A percentile compares a stretch with the other conserved stretches of the same genome.
Evolutionary conservation across 805 yeast species (phyloP).

Genomic region (Metschnikowia drakensbergensis): DNA sequence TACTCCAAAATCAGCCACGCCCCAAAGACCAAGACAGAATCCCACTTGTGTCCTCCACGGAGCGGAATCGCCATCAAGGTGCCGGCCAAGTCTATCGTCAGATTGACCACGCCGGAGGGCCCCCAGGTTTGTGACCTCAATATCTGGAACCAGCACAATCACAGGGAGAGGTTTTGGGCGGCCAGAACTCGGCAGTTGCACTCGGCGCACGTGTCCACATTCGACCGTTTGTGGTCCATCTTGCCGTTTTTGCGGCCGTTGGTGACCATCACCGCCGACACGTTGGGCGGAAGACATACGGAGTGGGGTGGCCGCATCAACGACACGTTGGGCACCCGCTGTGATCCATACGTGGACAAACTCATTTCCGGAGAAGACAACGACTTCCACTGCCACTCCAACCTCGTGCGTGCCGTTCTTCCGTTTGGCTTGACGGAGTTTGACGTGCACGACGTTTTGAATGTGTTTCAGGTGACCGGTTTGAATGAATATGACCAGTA

Average conservation of each 20-base stretch:
- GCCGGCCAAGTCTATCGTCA: conserved; percentile 56
- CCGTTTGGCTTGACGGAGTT: conserved; percentile 61
- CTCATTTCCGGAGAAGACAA: conserved; percentile 60
- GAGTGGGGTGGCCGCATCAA: conserved; percentile 66
- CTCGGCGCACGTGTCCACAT: conserved; percentile 57
- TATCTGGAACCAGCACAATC: conserved; percentile 59
- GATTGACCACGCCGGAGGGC: conserved; percentile 62
- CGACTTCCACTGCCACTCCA: conserved; percentile 66
- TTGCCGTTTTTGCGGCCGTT: conserved; percentile 63
- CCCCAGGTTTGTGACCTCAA: conserved; percentile 71
- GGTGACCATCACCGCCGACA: conserved; percentile 60
- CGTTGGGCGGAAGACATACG: conserved; percentile 52
- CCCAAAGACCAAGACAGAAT: conserved; percentile 40
- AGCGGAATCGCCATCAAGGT: conserved; percentile 61
- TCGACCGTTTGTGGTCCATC: conserved; percentile 62
- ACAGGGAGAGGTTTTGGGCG: conserved; percentile 67
- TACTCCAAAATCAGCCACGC: conserved; percentile 45
- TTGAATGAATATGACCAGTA: conserved; percentile 62
- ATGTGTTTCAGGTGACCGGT: conserved; percentile 68
- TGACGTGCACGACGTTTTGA: conserved; percentile 66
- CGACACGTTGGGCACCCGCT: conserved; percentile 64
- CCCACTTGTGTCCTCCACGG: conserved; percentile 47
- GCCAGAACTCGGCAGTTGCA: conserved; percentile 65
- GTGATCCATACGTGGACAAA: conserved; percentile 67
- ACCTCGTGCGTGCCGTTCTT: conserved; percentile 54